Conservation (phyloP, 345 rosid genomes). For the Boechera retrofracta region DNA sequence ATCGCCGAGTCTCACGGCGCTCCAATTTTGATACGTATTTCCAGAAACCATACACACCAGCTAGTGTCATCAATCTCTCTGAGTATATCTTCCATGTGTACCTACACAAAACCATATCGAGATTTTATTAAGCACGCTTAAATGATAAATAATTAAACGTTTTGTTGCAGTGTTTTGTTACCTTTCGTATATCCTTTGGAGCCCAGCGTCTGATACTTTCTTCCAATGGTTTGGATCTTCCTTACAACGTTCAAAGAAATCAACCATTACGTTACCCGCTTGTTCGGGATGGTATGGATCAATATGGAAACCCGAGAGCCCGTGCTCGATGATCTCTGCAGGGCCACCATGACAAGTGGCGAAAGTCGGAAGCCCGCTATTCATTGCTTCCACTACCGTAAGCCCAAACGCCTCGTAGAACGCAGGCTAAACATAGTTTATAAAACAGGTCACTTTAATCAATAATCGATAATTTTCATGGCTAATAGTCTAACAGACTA, state of each 20-base stretch:
- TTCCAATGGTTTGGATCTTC: conserved; percentile 83
- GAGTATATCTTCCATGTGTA: conserved; percentile 98
- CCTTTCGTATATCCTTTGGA: conserved; percentile 88
- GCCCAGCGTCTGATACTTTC: conserved; percentile 76
- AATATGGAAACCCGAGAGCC: conserved; percentile 85
- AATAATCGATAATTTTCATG: neutral
- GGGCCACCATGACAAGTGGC: conserved; percentile 99
- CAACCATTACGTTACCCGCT: conserved; percentile 59
- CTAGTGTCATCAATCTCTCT: conserved; percentile 88
- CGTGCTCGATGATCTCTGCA: conserved; percentile 89
- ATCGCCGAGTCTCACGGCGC: conserved; percentile 87
- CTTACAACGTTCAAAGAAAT: conserved; percentile 75
- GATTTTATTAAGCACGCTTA: neutral
- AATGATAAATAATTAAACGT: neutral
- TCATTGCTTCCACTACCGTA: conserved; percentile 97
- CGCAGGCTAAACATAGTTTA: conserved; percentile 69
- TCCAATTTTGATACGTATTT: conserved; percentile 89
- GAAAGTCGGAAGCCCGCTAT: conserved; percentile 94
- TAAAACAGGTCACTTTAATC: neutral
- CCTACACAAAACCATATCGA: conserved; percentile 47
- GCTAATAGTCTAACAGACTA: neutral
- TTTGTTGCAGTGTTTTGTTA: conserved; percentile 13
- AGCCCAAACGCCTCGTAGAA: conserved; percentile 99
- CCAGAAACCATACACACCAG: conserved; percentile 98
- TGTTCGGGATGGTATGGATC: conserved; percentile 97